Evolutionary conservation across 2,329 filamentous ascomycete genomes (phyloP).

Genomic region (Hypoxylon rubiginosum): DNA sequence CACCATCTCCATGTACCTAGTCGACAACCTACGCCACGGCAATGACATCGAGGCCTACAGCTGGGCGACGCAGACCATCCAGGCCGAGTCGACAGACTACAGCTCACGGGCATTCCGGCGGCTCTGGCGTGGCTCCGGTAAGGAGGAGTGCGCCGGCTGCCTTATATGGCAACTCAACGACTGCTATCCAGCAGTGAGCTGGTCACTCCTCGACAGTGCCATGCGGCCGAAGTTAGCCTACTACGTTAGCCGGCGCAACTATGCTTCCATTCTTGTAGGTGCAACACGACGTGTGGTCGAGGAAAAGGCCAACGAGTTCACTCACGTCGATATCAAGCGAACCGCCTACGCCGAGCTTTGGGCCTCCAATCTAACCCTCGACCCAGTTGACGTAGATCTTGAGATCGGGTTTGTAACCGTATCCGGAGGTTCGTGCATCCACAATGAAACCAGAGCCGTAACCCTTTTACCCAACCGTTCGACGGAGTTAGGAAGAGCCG

Average conservation of each 20-base stretch:
- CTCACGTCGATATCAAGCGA: constrained; percentile 2
- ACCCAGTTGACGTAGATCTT: constrained; percentile 6
- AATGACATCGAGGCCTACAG: constrained; percentile 11
- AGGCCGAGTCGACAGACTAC: constrained; percentile 13
- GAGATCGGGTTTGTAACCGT: constrained; percentile 3
- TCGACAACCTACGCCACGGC: constrained; percentile 11
- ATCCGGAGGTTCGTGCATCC: not conserved
- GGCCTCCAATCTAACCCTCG: constrained; percentile 15
- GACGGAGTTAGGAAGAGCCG: constrained; percentile 1
- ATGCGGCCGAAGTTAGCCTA: constrained; percentile 12
- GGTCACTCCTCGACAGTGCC: constrained; percentile 11
- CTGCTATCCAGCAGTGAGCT: constrained; percentile 17
- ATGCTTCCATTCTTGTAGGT: constrained; percentile 3
- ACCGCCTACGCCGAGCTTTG: constrained; percentile 11
- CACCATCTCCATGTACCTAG: constrained; percentile 16
- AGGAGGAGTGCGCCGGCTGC: constrained; percentile 13
- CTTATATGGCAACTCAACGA: constrained; percentile 15
- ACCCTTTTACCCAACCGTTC: constrained; percentile 7
- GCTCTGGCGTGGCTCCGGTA: constrained; percentile 12
- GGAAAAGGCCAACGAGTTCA: constrained; percentile 13
- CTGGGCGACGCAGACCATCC: constrained; percentile 14
- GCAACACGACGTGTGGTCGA: not conserved
- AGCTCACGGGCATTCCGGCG: constrained; percentile 12
- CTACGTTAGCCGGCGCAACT: constrained; percentile 12
- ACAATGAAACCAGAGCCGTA: not conserved